phyloP scores from a whole-genome alignment of 495 filamentous ascomycete genomes.

The Xylaria grammica region DNA sequence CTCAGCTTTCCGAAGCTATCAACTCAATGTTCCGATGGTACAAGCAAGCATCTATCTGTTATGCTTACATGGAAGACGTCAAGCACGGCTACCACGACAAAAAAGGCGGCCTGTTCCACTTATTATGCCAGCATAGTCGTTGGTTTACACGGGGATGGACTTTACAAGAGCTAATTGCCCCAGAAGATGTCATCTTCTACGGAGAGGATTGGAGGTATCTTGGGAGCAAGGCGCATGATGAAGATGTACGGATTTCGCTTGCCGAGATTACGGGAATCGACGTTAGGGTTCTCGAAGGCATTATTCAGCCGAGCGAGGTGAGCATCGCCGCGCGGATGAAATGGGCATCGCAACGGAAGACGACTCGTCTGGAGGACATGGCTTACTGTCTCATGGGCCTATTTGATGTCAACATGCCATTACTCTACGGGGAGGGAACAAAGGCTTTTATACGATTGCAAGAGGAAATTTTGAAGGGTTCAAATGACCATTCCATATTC shows the following conservation, averaged over 20 bases:
- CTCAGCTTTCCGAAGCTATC: conserved; percentile 7
- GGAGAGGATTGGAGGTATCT: background rate
- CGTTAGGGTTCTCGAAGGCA: background rate
- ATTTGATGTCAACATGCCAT: conserved; percentile 17
- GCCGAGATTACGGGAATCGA: background rate
- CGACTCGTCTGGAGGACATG: conserved; percentile 11
- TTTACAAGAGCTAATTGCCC: conserved; percentile 17
- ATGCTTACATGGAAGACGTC: conserved; percentile 22
- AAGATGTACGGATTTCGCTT: background rate
- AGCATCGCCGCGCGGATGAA: conserved; percentile 19
- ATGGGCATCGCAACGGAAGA: conserved; percentile 16
- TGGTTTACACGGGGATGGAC: conserved; percentile 13
- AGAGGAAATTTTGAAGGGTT: conserved; percentile 20
- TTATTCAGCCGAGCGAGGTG: background rate
- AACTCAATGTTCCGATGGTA: conserved; percentile 22
- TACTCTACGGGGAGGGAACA: conserved; percentile 3
- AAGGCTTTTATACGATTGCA: conserved; percentile 23
- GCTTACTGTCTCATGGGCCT: conserved; percentile 22
- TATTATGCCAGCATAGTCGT: background rate
- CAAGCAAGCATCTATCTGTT: conserved; percentile 12
- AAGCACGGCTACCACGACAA: background rate
- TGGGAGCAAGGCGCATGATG: conserved; percentile 5
- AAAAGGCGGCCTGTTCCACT: background rate
- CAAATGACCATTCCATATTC: conserved; percentile 21
- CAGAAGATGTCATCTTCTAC: conserved; percentile 7